phyloP scores from a whole-genome alignment of 1,139 yeast genomes.

The Diutina neorugosa region DNA sequence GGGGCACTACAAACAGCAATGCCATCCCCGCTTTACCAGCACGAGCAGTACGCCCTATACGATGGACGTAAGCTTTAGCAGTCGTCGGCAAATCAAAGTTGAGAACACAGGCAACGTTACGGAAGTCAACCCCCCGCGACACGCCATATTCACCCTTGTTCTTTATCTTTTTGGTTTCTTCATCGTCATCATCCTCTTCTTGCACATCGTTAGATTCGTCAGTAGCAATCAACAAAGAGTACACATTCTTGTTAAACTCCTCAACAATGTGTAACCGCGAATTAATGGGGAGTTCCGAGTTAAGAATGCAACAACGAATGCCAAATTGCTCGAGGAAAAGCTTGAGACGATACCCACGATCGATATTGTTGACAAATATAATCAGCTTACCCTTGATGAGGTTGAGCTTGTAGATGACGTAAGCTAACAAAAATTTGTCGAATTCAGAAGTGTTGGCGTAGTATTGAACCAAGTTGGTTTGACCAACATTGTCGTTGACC shows the following conservation, averaged over 20 bases:
- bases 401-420: constrained; percentile 81
- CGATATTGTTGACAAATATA: constrained; percentile 85
- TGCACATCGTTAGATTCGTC: constrained; percentile 63
- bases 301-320: constrained; percentile 74
- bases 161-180: constrained; percentile 15
- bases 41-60: constrained; percentile 96
- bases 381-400: constrained; percentile 87
- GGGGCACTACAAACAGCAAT: constrained; percentile 80
- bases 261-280: constrained; percentile 93
- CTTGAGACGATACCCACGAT: constrained; percentile 88
- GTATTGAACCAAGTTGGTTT: constrained; percentile 61
- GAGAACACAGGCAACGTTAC: constrained; percentile 89
- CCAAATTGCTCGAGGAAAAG: constrained; percentile 93
- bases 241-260: constrained; percentile 84
- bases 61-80: constrained; percentile 81
- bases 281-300: constrained; percentile 85
- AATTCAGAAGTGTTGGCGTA: constrained; percentile 80
- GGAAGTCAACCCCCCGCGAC: constrained; percentile 94
- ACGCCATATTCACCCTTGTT: constrained; percentile 72
- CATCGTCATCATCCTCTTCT: constrained; percentile 9
- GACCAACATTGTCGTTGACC: constrained; percentile 44
- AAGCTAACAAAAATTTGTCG: constrained; percentile 82
- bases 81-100: constrained; percentile 92
- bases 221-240: constrained; percentile 82
- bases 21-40: constrained; percentile 96